Conservation (phyloP, 805 yeast genomes). For the Metschnikowia vanudenii region DNA sequence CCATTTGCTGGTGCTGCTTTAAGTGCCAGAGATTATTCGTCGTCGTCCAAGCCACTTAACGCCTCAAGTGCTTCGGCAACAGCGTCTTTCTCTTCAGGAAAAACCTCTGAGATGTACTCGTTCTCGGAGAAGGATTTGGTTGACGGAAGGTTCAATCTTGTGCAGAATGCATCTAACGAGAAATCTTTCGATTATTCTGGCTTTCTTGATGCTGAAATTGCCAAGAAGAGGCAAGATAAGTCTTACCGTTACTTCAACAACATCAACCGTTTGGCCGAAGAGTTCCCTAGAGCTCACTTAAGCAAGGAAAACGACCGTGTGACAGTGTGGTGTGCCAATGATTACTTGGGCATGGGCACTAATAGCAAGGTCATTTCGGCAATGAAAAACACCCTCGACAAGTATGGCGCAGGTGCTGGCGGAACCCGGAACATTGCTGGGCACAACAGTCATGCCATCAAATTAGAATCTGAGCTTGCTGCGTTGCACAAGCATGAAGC, state of each 20-base stretch:
- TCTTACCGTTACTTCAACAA: conserved; percentile 96
- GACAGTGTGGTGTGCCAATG: conserved; percentile 99
- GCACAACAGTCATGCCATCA: conserved; percentile 87
- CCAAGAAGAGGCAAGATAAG: conserved; percentile 77
- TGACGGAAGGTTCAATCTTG: conserved; percentile 25
- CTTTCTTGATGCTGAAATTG: conserved; percentile 62
- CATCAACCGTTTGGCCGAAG: conserved; percentile 91
- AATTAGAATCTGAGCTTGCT: conserved; percentile 82
- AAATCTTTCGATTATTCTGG: conserved; percentile 68
- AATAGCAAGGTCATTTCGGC: conserved; percentile 68
- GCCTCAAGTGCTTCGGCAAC: conserved; percentile 43
- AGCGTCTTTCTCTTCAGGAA: conserved; percentile 30
- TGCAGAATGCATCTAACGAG: conserved; percentile 43
- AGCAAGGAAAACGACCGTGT: conserved; percentile 74
- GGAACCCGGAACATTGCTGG: conserved; percentile 99
- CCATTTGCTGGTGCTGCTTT: conserved; percentile 91
- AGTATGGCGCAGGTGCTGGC: conserved; percentile 98
- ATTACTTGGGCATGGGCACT: conserved; percentile 92
- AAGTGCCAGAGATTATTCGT: conserved; percentile 45
- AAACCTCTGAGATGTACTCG: conserved; percentile 34
- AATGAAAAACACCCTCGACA: conserved; percentile 77
- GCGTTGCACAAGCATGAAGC: conserved; percentile 92
- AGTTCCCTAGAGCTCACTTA: conserved; percentile 92
- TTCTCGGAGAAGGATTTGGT: conserved; percentile 29
- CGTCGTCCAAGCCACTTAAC: conserved; percentile 43